phyloP scores from a whole-genome alignment of 768 basidiomycete species.

The Guyanaporus albipodus region DNA sequence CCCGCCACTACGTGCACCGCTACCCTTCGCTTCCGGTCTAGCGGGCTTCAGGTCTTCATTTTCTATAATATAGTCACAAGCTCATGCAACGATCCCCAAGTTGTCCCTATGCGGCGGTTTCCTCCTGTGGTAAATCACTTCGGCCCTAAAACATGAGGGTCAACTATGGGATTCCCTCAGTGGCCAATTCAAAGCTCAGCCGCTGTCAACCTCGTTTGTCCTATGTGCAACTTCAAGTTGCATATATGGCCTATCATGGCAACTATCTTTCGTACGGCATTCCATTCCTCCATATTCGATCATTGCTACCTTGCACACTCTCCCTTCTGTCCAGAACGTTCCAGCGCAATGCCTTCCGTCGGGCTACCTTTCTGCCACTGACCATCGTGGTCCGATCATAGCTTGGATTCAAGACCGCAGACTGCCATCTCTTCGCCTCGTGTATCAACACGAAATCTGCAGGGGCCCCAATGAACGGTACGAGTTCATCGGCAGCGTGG shows the following conservation, averaged over 20 bases:
- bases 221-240: background rate
- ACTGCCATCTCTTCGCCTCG: slow-evolving; percentile 40
- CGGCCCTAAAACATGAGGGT: slow-evolving; percentile 11
- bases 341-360: slow-evolving; percentile 18
- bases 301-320: background rate
- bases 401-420: slow-evolving; percentile 47
- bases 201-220: background rate
- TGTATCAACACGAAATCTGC: slow-evolving; percentile 62
- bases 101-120: background rate
- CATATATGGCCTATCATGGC: background rate
- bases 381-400: slow-evolving; percentile 23
- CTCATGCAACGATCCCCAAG: too few species aligned
- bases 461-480: slow-evolving; percentile 37
- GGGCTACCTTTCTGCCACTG: slow-evolving; percentile 14
- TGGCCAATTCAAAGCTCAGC: background rate
- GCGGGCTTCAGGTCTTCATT: too few species aligned
- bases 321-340: slow-evolving; percentile 13
- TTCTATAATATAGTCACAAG: too few species aligned
- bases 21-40: background rate
- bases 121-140: background rate
- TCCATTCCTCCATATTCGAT: background rate
- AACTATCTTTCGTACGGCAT: background rate
- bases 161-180: background rate
- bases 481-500: slow-evolving; percentile 21
- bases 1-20: background rate